Percentiles rank a stretch among this genome's conserved stretches.
phyloP scores from a whole-genome alignment of 441 rosid genomes.

The Populus tomentosa region DNA sequence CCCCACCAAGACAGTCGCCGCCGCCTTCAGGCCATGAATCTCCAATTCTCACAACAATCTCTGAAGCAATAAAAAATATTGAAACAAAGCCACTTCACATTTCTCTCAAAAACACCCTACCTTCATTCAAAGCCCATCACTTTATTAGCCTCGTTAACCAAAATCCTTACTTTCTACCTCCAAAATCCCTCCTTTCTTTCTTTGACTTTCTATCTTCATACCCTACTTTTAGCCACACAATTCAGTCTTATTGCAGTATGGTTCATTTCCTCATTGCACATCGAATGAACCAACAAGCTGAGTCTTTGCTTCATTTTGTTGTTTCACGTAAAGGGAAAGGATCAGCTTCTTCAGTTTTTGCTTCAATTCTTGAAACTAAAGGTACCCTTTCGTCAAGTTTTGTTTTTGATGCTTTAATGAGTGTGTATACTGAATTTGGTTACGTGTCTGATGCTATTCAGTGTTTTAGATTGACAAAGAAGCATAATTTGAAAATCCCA shows the following conservation, averaged over 20 bases:
- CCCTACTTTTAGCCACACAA: conserved; percentile 48
- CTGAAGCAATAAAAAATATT: conserved; percentile 40
- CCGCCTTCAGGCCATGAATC: conserved; percentile 23
- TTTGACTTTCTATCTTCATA: conserved; percentile 62
- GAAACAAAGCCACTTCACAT: conserved; percentile 27
- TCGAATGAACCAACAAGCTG: conserved; percentile 44
- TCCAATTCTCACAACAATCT: conserved; percentile 47
- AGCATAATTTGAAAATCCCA: conserved; percentile 41
- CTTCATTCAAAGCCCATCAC: conserved; percentile 43
- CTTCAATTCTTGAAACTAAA: conserved; percentile 36
- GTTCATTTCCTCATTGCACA: conserved; percentile 48
- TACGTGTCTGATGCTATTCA: conserved; percentile 63
- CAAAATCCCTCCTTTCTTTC: conserved; percentile 51
- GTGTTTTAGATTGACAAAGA: conserved; percentile 58
- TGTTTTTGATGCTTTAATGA: conserved; percentile 52
- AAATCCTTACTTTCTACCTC: conserved; percentile 56
- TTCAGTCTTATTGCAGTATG: conserved; percentile 52
- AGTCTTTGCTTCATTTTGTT: conserved; percentile 40
- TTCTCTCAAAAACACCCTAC: conserved; percentile 46
- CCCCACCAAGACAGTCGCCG: not conserved
- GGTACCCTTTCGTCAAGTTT: conserved; percentile 28
- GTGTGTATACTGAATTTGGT: conserved; percentile 40
- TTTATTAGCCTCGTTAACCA: conserved; percentile 48
- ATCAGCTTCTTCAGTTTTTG: conserved; percentile 50
- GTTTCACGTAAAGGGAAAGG: conserved; percentile 71